phyloP scores from a whole-genome alignment of 1,284 basidiomycete species.

The Leccinum pachyderme region DNA sequence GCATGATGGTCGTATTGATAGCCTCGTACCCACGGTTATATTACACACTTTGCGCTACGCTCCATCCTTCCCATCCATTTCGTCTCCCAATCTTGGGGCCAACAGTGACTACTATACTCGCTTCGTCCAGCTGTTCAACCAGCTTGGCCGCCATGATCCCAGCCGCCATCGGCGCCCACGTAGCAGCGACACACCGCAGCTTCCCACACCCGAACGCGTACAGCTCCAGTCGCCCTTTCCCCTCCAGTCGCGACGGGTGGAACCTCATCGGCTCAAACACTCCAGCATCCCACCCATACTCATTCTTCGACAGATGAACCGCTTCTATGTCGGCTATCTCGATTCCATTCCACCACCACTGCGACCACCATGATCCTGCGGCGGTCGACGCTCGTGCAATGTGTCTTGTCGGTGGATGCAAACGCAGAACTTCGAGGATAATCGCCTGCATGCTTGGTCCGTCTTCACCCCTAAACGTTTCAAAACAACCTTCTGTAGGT shows the following conservation, averaged over 20 bases:
- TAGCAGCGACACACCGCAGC: conserved; percentile 44
- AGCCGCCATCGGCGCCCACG: conserved; percentile 54
- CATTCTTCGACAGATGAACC: conserved; percentile 35
- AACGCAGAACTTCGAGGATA: conserved; percentile 49
- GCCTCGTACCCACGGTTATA: too few relatives aligned
- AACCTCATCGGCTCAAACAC: conserved; percentile 45
- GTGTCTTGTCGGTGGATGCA: conserved; percentile 53
- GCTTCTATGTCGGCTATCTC: conserved; percentile 44
- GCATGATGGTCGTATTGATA: conserved; percentile 8
- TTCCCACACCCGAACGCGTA: conserved; percentile 49
- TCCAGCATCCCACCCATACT: conserved; percentile 40
- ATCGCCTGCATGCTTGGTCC: conserved; percentile 40
- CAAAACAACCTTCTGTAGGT: conserved; percentile 37
- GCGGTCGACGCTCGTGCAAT: conserved; percentile 36
- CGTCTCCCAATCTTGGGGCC: conserved; percentile 24
- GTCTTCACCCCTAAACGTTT: conserved; percentile 11
- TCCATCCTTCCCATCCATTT: conserved; percentile 31
- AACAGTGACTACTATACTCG: conserved; percentile 22
- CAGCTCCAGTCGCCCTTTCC: conserved; percentile 21
- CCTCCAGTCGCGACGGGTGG: conserved; percentile 20
- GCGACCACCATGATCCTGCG: neutral
- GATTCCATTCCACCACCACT: conserved; percentile 16
- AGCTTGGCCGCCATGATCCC: conserved; percentile 45
- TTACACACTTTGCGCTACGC: neutral
- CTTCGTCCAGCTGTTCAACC: conserved; percentile 31